Conservation (phyloP, 2,329 filamentous ascomycete species). For the Aspergillus candidus region DNA sequence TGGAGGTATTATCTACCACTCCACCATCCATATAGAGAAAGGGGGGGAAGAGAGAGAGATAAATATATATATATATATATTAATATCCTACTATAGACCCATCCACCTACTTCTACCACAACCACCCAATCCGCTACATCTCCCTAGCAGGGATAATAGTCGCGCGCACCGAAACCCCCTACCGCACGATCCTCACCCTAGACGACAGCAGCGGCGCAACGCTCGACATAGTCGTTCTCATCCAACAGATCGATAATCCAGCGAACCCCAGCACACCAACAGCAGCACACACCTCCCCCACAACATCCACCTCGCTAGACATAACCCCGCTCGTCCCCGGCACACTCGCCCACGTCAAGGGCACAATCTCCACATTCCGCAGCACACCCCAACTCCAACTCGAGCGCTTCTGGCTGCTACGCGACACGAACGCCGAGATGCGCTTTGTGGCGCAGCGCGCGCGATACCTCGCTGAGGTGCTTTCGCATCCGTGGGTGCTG, state of each 20-base stretch:
- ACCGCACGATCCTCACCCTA: conserved; percentile 48
- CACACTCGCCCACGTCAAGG: conserved; percentile 51
- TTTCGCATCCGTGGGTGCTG: conserved; percentile 51
- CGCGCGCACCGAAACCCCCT: conserved; percentile 50
- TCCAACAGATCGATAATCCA: background rate
- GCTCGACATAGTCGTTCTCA: conserved; percentile 49
- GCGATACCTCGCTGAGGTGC: conserved; percentile 44
- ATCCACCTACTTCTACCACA: conserved; percentile 58
- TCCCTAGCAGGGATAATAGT: conserved; percentile 66
- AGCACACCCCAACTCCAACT: conserved; percentile 48
- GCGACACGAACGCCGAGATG: conserved; percentile 51
- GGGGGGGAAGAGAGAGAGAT: background rate
- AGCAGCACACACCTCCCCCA: conserved; percentile 20
- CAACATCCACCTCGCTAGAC: conserved; percentile 37
- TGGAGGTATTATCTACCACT: conserved; percentile 38
- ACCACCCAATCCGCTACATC: conserved; percentile 72
- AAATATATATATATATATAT: no score
- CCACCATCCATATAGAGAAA: background rate
- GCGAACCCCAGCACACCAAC: conserved; percentile 9
- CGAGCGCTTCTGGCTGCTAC: conserved; percentile 46
- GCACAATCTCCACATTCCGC: conserved; percentile 49
- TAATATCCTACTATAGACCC: conserved; percentile 38
- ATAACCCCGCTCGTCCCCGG: conserved; percentile 45
- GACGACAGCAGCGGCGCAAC: conserved; percentile 57
- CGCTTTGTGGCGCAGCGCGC: conserved; percentile 48